Evolutionary conservation across 1,284 basidiomycete species (phyloP).

Genomic region (Neotropicomus parvogracilis): DNA sequence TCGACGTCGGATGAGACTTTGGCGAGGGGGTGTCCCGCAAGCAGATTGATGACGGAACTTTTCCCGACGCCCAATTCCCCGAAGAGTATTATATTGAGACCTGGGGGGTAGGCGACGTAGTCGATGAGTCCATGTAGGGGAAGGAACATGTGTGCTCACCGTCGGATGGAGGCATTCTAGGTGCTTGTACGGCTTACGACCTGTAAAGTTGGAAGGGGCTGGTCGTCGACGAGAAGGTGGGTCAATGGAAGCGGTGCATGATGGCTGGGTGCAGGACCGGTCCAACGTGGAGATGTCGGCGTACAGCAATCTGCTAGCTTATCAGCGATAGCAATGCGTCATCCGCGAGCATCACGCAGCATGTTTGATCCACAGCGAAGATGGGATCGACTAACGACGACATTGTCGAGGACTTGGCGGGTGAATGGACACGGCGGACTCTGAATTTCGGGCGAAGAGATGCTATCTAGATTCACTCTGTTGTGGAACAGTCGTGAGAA

Average conservation of each 20-base stretch:
- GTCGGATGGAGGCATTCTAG: conserved; percentile 20
- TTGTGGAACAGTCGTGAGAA: no score
- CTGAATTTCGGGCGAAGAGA: conserved; percentile 4
- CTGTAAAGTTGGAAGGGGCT: background rate
- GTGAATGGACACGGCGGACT: conserved; percentile 2
- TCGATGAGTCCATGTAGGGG: conserved; percentile 1
- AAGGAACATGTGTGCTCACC: conserved; percentile 12
- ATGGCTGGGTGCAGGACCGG: background rate
- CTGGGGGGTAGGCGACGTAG: background rate
- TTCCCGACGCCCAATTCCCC: conserved; percentile 33
- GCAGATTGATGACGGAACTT: conserved; percentile 34
- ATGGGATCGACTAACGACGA: no score
- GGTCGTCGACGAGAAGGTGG: conserved; percentile 8
- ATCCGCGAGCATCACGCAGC: conserved; percentile 13
- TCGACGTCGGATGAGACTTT: conserved; percentile 28
- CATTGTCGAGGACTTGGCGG: no score
- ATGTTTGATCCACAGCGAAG: no score
- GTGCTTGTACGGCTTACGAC: background rate
- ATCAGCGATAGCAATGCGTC: conserved; percentile 12
- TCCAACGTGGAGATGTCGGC: conserved; percentile 13
- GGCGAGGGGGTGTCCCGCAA: conserved; percentile 26
- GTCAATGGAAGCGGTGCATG: conserved; percentile 9
- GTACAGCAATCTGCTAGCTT: conserved; percentile 14
- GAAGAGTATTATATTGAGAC: conserved; percentile 30
- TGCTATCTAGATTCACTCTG: no score